These are phyloP conservation scores for Botrytis porri DNA, from an alignment of 2,329 filamentous ascomycete species.

Conservation along the genomic window DNA sequence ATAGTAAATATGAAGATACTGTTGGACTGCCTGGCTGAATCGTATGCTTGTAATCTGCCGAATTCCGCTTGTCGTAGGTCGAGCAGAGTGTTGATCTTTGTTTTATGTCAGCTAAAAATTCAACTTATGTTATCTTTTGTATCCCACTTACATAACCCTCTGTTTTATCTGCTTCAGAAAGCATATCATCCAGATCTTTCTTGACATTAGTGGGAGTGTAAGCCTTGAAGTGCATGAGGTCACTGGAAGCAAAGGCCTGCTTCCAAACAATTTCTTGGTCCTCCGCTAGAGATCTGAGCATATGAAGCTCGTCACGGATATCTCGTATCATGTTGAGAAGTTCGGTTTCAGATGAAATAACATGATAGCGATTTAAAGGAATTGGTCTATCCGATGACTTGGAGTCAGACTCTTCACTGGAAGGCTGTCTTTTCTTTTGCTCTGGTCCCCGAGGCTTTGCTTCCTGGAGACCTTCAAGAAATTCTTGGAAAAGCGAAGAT, in stretches of 20 bases:
- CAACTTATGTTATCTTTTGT: slow-evolving; percentile 62
- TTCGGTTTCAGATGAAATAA: slow-evolving; percentile 38
- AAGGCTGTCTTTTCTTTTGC: not conserved
- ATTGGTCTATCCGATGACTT: not conserved
- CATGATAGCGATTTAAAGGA: not conserved
- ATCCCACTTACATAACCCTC: slow-evolving; percentile 49
- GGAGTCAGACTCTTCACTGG: too few relatives aligned
- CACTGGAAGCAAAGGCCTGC: slow-evolving; percentile 23
- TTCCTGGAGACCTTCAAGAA: not conserved
- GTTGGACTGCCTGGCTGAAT: slow-evolving; percentile 33
- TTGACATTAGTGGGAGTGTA: slow-evolving; percentile 30
- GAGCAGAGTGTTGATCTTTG: slow-evolving; percentile 61
- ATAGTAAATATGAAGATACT: slow-evolving; percentile 39
- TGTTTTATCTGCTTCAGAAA: slow-evolving; percentile 27
- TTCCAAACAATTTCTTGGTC: slow-evolving; percentile 36
- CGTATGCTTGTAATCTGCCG: slow-evolving; percentile 32
- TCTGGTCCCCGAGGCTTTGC: not conserved
- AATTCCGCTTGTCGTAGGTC: slow-evolving; percentile 35
- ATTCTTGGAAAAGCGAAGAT: not conserved
- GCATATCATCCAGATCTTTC: slow-evolving; percentile 27
- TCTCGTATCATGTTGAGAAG: slow-evolving; percentile 47
- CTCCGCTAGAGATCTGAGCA: slow-evolving; percentile 43
- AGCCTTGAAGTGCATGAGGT: slow-evolving; percentile 29
- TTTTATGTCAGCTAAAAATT: slow-evolving; percentile 34
- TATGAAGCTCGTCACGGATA: slow-evolving; percentile 48